Conservation (phyloP, 352 stramenopile genomes). For the Phytophthora sansomeana region DNA sequence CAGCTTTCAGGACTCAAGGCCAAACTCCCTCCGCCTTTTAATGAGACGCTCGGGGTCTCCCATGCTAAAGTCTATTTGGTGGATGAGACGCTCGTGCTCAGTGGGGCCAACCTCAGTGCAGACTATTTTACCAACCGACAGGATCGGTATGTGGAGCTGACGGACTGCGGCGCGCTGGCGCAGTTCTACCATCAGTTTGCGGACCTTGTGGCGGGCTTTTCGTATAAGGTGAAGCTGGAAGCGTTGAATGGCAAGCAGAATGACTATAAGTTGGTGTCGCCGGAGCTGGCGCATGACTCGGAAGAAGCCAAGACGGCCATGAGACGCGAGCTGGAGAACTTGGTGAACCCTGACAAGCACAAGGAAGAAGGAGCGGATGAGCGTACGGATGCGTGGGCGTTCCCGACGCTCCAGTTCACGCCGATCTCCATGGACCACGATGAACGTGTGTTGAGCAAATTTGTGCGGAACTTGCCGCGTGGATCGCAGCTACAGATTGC, state of each 20-base stretch:
- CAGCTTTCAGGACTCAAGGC: constrained; percentile 70
- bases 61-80: constrained; percentile 89
- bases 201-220: constrained; percentile 49
- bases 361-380: constrained; percentile 16
- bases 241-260: constrained; percentile 11
- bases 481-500: constrained; percentile 66
- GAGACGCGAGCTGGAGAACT: constrained; percentile 50
- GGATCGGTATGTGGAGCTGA: constrained; percentile 81
- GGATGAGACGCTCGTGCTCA: constrained; percentile 84
- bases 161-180: constrained; percentile 53
- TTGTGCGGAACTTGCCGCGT: constrained; percentile 56
- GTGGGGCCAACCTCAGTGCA: constrained; percentile 81
- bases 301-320: constrained; percentile 47
- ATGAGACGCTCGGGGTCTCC: constrained; percentile 84
- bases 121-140: constrained; percentile 90
- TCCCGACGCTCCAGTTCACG: constrained; percentile 81
- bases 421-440: constrained; percentile 69
- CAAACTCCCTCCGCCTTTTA: constrained; percentile 74
- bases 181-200: constrained; percentile 83
- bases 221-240: constrained; percentile 51
- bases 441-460: constrained; percentile 54
- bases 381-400: constrained; percentile 63
- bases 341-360: constrained; percentile 46
- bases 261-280: constrained; percentile 37
- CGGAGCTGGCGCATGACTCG: constrained; percentile 43